Evolutionary conservation across 805 yeast genomes (phyloP), one percentile per base, ranked within the genome.

Genomic region (Wickerhamomyces bovis): DNA sequence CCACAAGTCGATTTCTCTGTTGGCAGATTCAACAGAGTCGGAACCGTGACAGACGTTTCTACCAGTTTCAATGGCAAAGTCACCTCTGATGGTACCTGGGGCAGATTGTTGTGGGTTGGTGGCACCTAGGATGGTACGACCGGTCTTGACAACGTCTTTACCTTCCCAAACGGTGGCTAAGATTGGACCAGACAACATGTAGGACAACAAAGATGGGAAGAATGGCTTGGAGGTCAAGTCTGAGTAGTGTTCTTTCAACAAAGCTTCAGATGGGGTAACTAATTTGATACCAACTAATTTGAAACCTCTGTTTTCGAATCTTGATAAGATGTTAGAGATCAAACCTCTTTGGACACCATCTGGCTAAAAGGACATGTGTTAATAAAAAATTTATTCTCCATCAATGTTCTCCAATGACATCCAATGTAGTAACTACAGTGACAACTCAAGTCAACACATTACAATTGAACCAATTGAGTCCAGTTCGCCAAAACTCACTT

Each of bases 141-240:
- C 99, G 73, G 88, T 96, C 79, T 92, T 90, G 73, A 94, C 99
- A 71, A 83, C 99, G 68, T 94, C 97, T 80, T 90, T 94, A 75
- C 99, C 99, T 77, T 94, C 98, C 99, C 99, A 94, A 64, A 90
- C 97, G 70, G 97, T 94, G 64, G 99, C 99, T 65, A 92, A 82
- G 62, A 94, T 85, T 69, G 99, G 99, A 64, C 99, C 99, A 59
- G 97, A 89, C 69, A 80, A 77, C 99, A 94, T 95, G 88, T 90
- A 90, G 57, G 89, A 78, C 68, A 88, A 80, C 73, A 94, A 81
- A 56, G 95, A 87, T 70, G 98, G 97, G 92, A 90, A 94, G 81
- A 94, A 94, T 66, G 98, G 95, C 81, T 94, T 94, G 66, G 80
- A 73, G 71, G 85, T 90, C 72, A 94, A 85, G 77, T 94, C 99